phyloP scores from a whole-genome alignment of 129 eudicot species.

The Solidago caesia region DNA sequence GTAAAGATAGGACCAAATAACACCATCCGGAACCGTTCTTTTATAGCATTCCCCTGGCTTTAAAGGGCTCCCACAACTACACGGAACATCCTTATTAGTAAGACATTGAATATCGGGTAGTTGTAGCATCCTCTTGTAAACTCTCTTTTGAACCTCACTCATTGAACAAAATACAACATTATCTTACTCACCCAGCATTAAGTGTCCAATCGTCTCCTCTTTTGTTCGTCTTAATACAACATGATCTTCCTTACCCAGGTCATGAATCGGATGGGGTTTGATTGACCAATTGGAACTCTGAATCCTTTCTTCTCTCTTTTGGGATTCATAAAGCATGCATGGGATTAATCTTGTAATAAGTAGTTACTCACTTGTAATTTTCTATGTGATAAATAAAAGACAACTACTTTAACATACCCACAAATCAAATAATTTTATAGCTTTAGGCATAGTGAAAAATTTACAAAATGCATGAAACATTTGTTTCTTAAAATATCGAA shows the following conservation, averaged over 20 bases:
- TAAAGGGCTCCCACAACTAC: conserved; percentile 94
- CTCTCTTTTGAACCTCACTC: conserved; percentile 89
- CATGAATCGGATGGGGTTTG: no score
- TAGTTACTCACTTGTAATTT: no score
- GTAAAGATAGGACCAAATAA: conserved; percentile 88
- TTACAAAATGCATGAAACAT: not conserved
- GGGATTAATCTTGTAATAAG: no score
- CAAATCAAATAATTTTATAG: not conserved
- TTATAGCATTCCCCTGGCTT: conserved; percentile 85
- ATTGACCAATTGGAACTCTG: no score
- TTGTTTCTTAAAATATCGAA: not conserved
- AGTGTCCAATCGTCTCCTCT: conserved; percentile 93
- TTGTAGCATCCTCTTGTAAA: conserved; percentile 73
- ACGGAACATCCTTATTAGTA: conserved; percentile 69
- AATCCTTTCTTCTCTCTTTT: no score
- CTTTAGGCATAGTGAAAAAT: not conserved
- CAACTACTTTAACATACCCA: not conserved
- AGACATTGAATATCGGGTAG: conserved; percentile 85
- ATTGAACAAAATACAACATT: conserved; percentile 93
- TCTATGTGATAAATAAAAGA: no score
- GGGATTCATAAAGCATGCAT: no score
- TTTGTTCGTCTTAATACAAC: conserved; percentile 84
- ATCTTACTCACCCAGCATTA: conserved; percentile 97
- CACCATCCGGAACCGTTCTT: conserved; percentile 78
- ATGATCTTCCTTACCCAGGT: conserved; percentile 3